Evolutionary conservation across 2,329 filamentous ascomycete species (phyloP), one percentile per base, ranked within the genome.

Genomic region (Chaetomiaceae sp.): DNA sequence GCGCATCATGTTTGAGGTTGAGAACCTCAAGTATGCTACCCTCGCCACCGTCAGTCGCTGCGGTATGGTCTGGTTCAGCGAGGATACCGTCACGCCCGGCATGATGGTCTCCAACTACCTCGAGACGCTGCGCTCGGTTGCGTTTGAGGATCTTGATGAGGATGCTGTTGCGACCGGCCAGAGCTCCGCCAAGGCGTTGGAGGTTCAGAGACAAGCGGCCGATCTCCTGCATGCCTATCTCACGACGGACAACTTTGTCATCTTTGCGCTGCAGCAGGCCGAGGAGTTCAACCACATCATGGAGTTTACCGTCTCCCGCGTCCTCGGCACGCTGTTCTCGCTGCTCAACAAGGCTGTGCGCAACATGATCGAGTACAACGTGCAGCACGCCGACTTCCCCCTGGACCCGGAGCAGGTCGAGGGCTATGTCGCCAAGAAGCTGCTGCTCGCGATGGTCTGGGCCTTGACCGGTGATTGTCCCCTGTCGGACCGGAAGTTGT

Each of bases 41-140:
- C 81, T 99, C 39, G 93, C 93, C 50, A 99, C 93, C n/a, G 93
- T 99, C 65, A 95, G 88, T 83, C 90, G 93, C 72, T 99, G 93
- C 68, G 93, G 93, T 78, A 99, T 99, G 93, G 95, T 99, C 13
- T 99, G 93, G 93, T 99, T 97, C 73, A 99, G 90, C 66, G 92
- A 96, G 63, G 95, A 99, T 65, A 97, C 91, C 23, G 92, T 99
- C 35, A 92, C 89, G 27, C 82, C 92, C 1, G 81, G 80, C 58
- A 96, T 99, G 87, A 87, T 97, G 83, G 86, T 97, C 35, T 77
- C 82, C 56, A 89, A 97, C 69, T 96, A 99, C 63, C 80, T 99
- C 46, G 83, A 93, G 54, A 83, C 85, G 41, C 81, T 99, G 34
- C 85, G 86, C 60, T 86, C 83, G 3, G 84, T 89, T 50, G 83